Evolutionary conservation across 257 asterid species (phyloP).

Genomic region (Solanum clarkiae): DNA sequence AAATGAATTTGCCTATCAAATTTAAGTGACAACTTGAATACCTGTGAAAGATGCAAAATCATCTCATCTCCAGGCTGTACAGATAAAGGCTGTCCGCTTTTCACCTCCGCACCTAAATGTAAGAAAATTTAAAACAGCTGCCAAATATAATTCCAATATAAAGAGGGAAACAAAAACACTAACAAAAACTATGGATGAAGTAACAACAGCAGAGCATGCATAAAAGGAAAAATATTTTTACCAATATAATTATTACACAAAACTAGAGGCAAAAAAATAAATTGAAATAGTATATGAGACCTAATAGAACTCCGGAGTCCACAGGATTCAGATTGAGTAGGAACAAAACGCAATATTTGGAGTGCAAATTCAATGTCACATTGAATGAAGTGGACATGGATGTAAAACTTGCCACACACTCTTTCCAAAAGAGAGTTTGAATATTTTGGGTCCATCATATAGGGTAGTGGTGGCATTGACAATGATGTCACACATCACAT

Average conservation of each 20-base stretch:
- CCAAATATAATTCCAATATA: background rate
- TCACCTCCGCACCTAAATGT: slow-evolving; percentile 5
- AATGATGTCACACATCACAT: too few relatives aligned
- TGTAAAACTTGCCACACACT: too few relatives aligned
- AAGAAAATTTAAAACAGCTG: background rate
- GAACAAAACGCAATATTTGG: too few relatives aligned
- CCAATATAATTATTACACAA: background rate
- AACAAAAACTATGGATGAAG: background rate
- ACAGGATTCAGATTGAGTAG: too few relatives aligned
- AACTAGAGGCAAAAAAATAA: background rate
- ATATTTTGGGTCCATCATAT: too few relatives aligned
- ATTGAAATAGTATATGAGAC: background rate
- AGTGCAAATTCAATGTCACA: too few relatives aligned
- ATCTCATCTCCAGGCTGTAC: background rate
- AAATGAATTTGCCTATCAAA: background rate
- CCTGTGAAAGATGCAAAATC: slow-evolving; percentile 8
- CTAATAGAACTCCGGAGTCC: background rate
- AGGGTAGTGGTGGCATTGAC: too few relatives aligned
- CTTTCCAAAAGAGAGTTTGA: too few relatives aligned
- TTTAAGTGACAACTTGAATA: background rate
- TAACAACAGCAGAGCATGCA: background rate
- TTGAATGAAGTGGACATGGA: too few relatives aligned
- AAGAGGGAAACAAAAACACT: background rate
- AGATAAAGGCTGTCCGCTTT: slow-evolving; percentile 1
- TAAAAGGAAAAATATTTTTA: background rate